These are phyloP conservation scores for Aspergillus sp. DNA, from an alignment of 2,329 filamentous ascomycete species.

Conservation along the genomic window DNA sequence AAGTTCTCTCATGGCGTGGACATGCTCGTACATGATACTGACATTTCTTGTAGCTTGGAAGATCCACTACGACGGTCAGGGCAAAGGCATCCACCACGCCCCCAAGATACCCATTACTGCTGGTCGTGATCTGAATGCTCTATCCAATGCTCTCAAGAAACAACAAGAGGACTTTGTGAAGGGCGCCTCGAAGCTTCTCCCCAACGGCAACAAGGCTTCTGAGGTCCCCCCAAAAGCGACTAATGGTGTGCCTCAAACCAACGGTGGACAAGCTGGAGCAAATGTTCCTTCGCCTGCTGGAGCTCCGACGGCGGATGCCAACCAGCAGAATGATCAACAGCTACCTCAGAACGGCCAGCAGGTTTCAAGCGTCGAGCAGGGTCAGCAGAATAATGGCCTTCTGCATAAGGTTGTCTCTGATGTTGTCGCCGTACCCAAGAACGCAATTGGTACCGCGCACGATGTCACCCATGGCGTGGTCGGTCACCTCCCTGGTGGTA, in stretches of 20 bases:
- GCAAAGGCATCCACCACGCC: slow-evolving; percentile 1
- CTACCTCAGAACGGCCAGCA: too few species aligned
- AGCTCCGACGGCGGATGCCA: not conserved
- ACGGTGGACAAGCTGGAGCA: not conserved
- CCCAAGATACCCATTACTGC: slow-evolving; percentile 1
- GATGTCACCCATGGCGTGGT: not conserved
- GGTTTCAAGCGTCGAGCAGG: not conserved
- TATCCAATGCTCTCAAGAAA: not conserved
- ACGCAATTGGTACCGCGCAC: not conserved
- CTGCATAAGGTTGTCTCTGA: not conserved
- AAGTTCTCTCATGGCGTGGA: slow-evolving; percentile 14
- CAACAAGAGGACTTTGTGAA: not conserved
- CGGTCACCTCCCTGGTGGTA: not conserved
- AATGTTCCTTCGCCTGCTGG: not conserved
- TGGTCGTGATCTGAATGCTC: not conserved
- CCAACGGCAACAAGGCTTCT: not conserved
- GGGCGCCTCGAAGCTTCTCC: not conserved
- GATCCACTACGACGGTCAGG: slow-evolving; percentile 10
- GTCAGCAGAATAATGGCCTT: not conserved
- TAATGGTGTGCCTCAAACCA: not conserved
- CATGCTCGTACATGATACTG: not conserved
- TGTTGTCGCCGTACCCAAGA: not conserved
- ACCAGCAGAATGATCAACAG: not conserved
- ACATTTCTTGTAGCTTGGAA: slow-evolving; percentile 11
- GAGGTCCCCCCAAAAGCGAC: not conserved